Evolutionary conservation across 2,329 filamentous ascomycete genomes (phyloP), one percentile per base, ranked within the genome.

Genomic region (Fusarium subtropicale): DNA sequence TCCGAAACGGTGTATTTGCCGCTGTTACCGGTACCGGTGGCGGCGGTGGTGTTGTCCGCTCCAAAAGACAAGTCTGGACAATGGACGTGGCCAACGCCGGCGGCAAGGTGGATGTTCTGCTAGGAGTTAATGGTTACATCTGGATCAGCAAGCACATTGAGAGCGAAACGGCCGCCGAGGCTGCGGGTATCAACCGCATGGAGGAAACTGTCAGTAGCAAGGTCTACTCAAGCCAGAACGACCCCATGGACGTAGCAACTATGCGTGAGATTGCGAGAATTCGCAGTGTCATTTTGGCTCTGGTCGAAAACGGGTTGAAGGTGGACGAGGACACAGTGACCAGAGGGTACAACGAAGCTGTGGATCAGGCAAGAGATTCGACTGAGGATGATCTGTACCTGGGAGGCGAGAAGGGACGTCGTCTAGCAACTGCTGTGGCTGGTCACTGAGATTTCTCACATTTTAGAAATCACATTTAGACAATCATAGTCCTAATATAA

Each of bases 81-180:
- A 83, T 97, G 73, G 87, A 91, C 62, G 79, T 78, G 7, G 82
- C 81, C 41, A 81, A 84, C 66, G 83, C 86, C 34, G 85, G 86
- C 34, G 85, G 88, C 54, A 90, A 89, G 67, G 87, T 99, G 30
- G 93, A 97, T 76, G 89, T 98, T 10, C 87, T 97, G 54, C 84
- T 99, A 1, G 96, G 96, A 4, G 96, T 99, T 39, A 99, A 99
- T 75, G 96, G 96, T 1, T 98, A 97, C 78, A 94, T 98, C 61
- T 99, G 93, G 92, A 94, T 98, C 76, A 90, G 91, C 79, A 94
- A 93, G 82, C 93, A 97, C 74, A 82, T 91, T 10, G 90, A 92
- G 71, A 86, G 86, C 36, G 85, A 86, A n/a, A 79, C 80, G 7
- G 77, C 80, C 41, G 76, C 79, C 39, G 81, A 86, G 44, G 81